Base-by-base conservation (phyloP, 208 protist species). In the Vickermania ingenoplastis region DNA sequence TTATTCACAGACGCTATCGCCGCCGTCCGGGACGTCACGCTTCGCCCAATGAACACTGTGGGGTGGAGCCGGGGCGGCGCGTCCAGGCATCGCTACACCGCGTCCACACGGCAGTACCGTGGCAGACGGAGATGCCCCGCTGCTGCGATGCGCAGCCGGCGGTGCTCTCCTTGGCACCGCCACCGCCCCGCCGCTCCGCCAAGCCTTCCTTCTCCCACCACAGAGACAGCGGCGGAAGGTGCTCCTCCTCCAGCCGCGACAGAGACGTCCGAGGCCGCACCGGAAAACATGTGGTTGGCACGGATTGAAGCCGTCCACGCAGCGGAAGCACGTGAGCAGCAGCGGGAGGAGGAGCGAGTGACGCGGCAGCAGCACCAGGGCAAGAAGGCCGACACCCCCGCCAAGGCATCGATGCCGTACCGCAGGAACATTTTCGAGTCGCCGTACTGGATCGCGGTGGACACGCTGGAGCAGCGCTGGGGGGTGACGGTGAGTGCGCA, bases 381-480 rank as follows among this genome's bases (percentile, higher is more conserved):
- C 11, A 26, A 54, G 50, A 26, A 17, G 7, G 22, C 50, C 7
- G 11, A 5, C 50, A 25, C 5, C 5, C 50, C 23, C 5, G 13
- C 50, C n/a, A 27, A 5, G 11, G 7, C 50, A 25, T 25, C 11
- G n/a, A 13, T 25, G 50, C 24, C 21, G 50, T 17, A 11, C 22
- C 45, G 4, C 29, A 31, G 1, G 1, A 41, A 63, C 0, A 22
- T 49, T 5, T 79, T 72, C 52, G 17, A 45, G 7, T 77, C 73
- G 1, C 67, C 67, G 1, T 79, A 79, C 56, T 79, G 67, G 67
- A 22, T 79, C 21, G 59, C 63, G 17, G 22, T 24, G 0, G 27
- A 48, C 1, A 67, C 51, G n/a, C 14, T 74, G 5, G 49, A 71
- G 27, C 25, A 31, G 45, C 67, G 73, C 2, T 79, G 73, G 73